Conservation (phyloP, 2,329 filamentous ascomycete species). For the Neopestalotiopsis clavispora region DNA sequence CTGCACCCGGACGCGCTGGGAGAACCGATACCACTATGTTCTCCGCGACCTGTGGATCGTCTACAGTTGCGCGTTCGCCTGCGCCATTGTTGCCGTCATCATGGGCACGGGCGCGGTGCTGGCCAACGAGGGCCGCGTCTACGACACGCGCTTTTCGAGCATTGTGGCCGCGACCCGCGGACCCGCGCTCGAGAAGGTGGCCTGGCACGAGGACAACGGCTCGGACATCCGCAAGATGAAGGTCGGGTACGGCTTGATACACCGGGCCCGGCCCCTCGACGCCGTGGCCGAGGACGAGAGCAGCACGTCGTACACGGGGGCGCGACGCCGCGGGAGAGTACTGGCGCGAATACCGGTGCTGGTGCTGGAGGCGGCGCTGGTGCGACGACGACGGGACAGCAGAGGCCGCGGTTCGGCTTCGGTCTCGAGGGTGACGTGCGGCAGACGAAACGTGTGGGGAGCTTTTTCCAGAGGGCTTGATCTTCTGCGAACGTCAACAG, state of each 20-base stretch:
- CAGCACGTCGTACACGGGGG: conserved; percentile 13
- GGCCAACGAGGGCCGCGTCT: conserved; percentile 40
- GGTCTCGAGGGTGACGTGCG: conserved; percentile 36
- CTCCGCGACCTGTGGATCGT: conserved; percentile 41
- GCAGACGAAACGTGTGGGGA: conserved; percentile 28
- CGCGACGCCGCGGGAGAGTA: conserved; percentile 9
- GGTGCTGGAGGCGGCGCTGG: too few relatives aligned
- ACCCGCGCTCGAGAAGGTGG: conserved; percentile 42
- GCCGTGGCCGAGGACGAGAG: conserved; percentile 21
- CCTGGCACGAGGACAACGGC: conserved; percentile 28
- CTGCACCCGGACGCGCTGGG: conserved; percentile 36
- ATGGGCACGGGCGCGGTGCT: conserved; percentile 40
- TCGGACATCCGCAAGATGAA: conserved; percentile 28
- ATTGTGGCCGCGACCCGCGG: conserved; percentile 48
- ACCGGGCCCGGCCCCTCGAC: conserved; percentile 23
- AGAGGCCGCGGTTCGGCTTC: conserved; percentile 33
- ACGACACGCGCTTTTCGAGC: conserved; percentile 44
- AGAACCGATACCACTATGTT: conserved; percentile 40
- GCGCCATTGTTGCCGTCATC: conserved; percentile 34
- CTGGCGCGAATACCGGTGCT: neutral
- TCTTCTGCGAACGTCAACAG: neutral
- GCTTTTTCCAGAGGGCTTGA: conserved; percentile 15
- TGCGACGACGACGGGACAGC: conserved; percentile 16
- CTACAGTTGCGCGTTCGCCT: conserved; percentile 37
- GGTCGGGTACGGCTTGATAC: conserved; percentile 33